These are phyloP conservation scores for Ceratopteris richardii DNA, from an alignment of 75 land plant genomes.

Conservation along the genomic window DNA sequence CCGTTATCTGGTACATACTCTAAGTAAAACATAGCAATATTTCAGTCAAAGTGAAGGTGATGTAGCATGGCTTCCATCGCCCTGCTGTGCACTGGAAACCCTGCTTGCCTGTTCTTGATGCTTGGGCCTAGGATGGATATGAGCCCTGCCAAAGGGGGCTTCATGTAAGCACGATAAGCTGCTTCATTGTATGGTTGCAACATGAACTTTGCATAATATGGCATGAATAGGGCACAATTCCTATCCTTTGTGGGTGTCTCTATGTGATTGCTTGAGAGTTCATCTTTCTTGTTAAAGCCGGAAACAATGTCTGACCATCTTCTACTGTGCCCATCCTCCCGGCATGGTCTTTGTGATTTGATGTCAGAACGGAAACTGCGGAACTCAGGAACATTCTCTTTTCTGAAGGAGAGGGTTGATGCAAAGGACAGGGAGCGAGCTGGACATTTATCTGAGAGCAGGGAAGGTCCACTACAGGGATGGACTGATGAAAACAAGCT, in stretches of 20 bases:
- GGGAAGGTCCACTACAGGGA: background rate
- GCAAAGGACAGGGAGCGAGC: slow-evolving; percentile 72
- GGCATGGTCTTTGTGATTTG: background rate
- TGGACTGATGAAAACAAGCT: background rate
- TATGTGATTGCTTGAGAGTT: background rate
- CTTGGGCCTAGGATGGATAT: slow-evolving; percentile 57
- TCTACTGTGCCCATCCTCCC: slow-evolving; percentile 3
- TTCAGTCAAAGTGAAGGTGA: too few relatives aligned
- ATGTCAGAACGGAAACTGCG: slow-evolving; percentile 1
- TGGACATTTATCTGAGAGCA: background rate
- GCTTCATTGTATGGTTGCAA: slow-evolving; percentile 58
- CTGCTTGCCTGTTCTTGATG: slow-evolving; percentile 22
- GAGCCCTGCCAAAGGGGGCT: slow-evolving; percentile 85
- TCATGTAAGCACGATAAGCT: slow-evolving; percentile 69
- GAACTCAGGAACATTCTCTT: background rate
- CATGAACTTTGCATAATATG: slow-evolving; percentile 41
- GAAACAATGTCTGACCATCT: background rate
- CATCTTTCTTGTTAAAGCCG: background rate
- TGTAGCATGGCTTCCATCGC: too few relatives aligned
- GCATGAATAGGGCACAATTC: slow-evolving; percentile 35
- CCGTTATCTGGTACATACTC: too few relatives aligned
- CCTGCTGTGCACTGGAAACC: background rate
- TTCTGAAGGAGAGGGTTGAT: slow-evolving; percentile 19
- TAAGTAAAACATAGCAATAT: too few relatives aligned
- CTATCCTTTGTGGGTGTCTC: slow-evolving; percentile 8